Evolutionary conservation across 2,329 filamentous ascomycete genomes (phyloP).

Genomic region (Hymenoscyphus occultus): DNA sequence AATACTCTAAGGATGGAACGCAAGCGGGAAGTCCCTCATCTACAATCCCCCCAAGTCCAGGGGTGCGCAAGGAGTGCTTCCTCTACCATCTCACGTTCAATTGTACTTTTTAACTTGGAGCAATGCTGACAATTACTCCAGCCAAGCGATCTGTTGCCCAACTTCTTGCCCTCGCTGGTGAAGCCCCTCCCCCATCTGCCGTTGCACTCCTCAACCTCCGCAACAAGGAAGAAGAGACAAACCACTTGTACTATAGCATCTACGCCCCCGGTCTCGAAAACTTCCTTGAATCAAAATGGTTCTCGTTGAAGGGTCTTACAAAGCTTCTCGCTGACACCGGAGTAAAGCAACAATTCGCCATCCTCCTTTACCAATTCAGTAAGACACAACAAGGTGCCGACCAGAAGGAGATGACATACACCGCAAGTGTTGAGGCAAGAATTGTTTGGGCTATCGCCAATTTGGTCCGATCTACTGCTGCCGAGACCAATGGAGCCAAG

Average conservation of each 20-base stretch:
- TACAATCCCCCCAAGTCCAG: conserved; percentile 40
- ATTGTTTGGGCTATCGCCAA: conserved; percentile 59
- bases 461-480: conserved; percentile 36
- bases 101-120: conserved; percentile 33
- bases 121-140: conserved; percentile 46
- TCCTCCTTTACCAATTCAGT: conserved; percentile 57
- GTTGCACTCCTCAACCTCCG: conserved; percentile 43
- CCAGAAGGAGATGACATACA: conserved; percentile 50
- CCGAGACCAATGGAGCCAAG: conserved; percentile 35
- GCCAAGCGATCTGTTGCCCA: conserved; percentile 71
- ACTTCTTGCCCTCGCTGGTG: conserved; percentile 61
- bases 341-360: conserved; percentile 64
- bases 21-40: conserved; percentile 38
- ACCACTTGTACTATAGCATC: conserved; percentile 69
- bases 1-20: conserved; percentile 32
- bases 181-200: conserved; percentile 54
- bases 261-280: conserved; percentile 72
- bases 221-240: conserved; percentile 61
- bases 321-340: conserved; percentile 51
- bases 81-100: conserved; percentile 36
- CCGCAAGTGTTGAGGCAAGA: conserved; percentile 54
- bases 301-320: conserved; percentile 47
- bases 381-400: conserved; percentile 47
- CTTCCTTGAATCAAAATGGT: conserved; percentile 84
- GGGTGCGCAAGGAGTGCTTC: conserved; percentile 51